Evolutionary conservation across 164 flowering plant genomes (phyloP).

Genomic region (Buxus sempervirens): DNA sequence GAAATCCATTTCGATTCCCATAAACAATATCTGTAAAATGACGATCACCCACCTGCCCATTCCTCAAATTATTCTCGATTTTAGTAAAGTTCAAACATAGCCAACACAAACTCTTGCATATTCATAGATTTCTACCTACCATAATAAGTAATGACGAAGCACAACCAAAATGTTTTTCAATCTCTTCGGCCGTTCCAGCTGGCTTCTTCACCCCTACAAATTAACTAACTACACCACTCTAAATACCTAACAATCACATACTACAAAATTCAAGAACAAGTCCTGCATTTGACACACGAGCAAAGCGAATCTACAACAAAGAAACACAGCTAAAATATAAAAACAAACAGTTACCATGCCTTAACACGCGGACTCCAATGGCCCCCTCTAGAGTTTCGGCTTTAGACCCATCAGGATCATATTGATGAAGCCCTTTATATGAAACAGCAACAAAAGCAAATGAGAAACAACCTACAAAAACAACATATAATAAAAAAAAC

Average conservation of each 20-base stretch:
- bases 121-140: conserved; percentile 33
- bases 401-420: conserved; percentile 71
- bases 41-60: conserved; percentile 83
- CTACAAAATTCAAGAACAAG: no score
- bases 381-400: conserved; percentile 59
- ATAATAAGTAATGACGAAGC: conserved; percentile 63
- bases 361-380: conserved; percentile 65
- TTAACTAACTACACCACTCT: neutral
- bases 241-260: neutral
- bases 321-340: neutral
- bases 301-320: no score
- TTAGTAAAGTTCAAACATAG: neutral
- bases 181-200: conserved; percentile 77
- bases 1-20: conserved; percentile 87
- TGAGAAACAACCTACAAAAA: no score
- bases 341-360: conserved; percentile 53
- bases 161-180: conserved; percentile 80
- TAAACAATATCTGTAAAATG: conserved; percentile 82
- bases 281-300: no score
- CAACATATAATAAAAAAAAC: no score
- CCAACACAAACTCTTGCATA: neutral
- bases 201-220: conserved; percentile 77
- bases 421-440: conserved; percentile 52
- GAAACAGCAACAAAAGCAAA: neutral
- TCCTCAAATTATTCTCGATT: neutral